A percentile compares a stretch with the other conserved stretches of the same genome.
Conservation (phyloP, 1,284 basidiomycete species). For the Austropuccinia psidii region DNA sequence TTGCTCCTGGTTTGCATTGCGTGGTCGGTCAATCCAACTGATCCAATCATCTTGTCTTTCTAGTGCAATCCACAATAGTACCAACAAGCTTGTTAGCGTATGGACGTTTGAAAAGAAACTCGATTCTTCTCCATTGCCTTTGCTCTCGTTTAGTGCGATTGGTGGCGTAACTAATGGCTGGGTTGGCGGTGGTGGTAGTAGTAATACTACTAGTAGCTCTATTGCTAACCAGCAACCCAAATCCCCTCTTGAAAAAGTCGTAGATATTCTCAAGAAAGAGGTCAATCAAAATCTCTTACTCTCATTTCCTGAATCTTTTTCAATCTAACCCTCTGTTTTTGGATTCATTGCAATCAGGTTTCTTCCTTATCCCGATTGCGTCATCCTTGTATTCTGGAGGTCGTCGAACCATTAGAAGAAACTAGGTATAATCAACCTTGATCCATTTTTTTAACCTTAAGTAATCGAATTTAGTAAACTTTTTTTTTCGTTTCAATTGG, state of each 20-base stretch:
- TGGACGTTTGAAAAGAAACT: conserved; percentile 34
- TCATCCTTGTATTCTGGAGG: conserved; percentile 93
- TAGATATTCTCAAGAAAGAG: conserved; percentile 29
- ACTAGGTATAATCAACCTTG: conserved; percentile 53
- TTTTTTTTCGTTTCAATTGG: not conserved
- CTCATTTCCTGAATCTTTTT: not conserved
- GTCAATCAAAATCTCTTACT: not conserved
- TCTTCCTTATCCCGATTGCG: conserved; percentile 74
- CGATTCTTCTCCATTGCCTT: conserved; percentile 9
- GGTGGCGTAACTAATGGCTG: conserved; percentile 4
- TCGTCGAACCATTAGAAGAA: conserved; percentile 97
- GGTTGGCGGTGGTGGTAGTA: not conserved
- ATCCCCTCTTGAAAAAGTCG: conserved; percentile 19
- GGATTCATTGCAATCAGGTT: conserved; percentile 57
- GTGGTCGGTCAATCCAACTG: not conserved
- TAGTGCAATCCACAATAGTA: conserved; percentile 22
- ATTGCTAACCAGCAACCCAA: conserved; percentile 10
- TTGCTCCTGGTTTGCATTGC: not conserved
- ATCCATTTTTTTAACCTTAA: not conserved
- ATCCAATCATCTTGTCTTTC: not conserved
- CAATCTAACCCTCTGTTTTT: not conserved
- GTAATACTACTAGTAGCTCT: not conserved
- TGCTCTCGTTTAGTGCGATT: not conserved
- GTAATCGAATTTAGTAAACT: not conserved
- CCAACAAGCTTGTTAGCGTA: conserved; percentile 32